Evolutionary conservation across 495 filamentous ascomycete genomes (phyloP), one percentile per base, ranked within the genome.

Genomic region (Lophiotrema nucula): DNA sequence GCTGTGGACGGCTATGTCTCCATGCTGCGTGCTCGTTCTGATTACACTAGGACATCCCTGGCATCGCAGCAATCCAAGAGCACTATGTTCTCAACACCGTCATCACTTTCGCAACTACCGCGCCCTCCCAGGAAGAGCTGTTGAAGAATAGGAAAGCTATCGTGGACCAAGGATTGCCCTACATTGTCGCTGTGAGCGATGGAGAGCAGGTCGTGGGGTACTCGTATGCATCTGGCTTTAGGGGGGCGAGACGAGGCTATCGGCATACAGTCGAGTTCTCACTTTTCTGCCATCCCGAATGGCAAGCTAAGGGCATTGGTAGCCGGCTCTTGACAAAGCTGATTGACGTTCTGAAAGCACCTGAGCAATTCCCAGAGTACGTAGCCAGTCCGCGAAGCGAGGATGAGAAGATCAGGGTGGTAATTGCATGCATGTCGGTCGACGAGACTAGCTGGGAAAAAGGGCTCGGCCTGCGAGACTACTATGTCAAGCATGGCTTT

Each of bases 371-470:
- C 50, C 53, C 59, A 2, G 58, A 66, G 21, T 62, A 53, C 35
- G 35, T 54, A 24, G 15, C 26, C 19, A 41, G 21, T 13, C 39
- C 52, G 25, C 15, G 63, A 22, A 11, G 10, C 31, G 53, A 66
- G 13, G 63, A 62, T 22, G 37, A 27, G 0, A 51, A 33, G 33
- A 31, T 64, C 27, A 45, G 64, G 22, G 27, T 52, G 21, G 39
- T 67, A 6, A 58, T 63, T 2, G 64, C 55, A 4, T 62, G 63
- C 26, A 66, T 66, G 59, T 47, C 53, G 19, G 53, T 63, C 3
- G 54, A 63, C 31, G 60, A 59, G 35, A 39, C 47, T 2, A 21
- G 27, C 8, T 43, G 46, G 56, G 56, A 46, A 5, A 45, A 54
- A 11, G 59, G 60, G n/a, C 51, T 58, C 5, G 64, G 38, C 21